Conservation (phyloP, 2,329 filamentous ascomycete genomes). For the Paecilomyces fulvus region DNA sequence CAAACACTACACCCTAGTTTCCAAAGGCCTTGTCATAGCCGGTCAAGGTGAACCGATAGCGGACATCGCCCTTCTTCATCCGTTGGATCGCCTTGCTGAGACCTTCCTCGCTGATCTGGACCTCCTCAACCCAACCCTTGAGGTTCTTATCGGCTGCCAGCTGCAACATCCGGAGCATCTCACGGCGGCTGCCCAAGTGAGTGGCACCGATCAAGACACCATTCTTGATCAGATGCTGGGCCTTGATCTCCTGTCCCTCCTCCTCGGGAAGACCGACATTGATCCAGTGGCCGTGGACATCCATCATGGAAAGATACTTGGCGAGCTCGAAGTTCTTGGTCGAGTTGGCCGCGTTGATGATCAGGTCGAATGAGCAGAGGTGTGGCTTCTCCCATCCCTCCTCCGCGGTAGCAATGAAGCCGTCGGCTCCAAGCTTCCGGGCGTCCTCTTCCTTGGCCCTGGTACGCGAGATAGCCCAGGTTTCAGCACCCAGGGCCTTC, state of each 20-base stretch:
- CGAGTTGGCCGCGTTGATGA: conserved; percentile 66
- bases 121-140: conserved; percentile 59
- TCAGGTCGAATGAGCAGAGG: conserved; percentile 52
- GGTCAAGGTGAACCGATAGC: conserved; percentile 63
- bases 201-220: conserved; percentile 63
- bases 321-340: conserved; percentile 57
- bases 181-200: conserved; percentile 61
- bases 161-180: conserved; percentile 65
- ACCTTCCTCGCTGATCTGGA: conserved; percentile 63
- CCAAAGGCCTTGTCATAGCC: conserved; percentile 31
- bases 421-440: conserved; percentile 50
- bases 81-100: conserved; percentile 62
- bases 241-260: conserved; percentile 60
- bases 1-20: background rate
- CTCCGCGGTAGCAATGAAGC: conserved; percentile 51
- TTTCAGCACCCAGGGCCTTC: conserved; percentile 57
- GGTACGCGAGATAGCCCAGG: conserved; percentile 53
- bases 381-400: conserved; percentile 51
- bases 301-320: conserved; percentile 67
- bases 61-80: conserved; percentile 62
- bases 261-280: conserved; percentile 73
- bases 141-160: conserved; percentile 62
- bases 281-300: conserved; percentile 73
- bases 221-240: conserved; percentile 67
- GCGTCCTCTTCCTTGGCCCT: conserved; percentile 53